Conservation (phyloP, 768 basidiomycete species). For the Podaxis sp. region DNA sequence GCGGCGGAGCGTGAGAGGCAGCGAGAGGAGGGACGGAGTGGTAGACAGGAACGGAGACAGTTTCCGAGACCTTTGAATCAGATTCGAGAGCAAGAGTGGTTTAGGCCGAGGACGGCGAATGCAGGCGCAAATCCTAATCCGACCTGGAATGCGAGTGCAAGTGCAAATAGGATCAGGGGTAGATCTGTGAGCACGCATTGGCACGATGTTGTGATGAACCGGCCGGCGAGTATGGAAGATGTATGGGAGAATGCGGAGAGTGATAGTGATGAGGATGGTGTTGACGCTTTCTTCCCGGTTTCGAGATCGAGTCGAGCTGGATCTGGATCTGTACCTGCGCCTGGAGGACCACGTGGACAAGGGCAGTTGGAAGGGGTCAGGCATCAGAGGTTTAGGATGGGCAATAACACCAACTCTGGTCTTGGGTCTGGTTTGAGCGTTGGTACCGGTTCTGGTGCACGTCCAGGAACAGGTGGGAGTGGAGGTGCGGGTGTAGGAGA, state of each 20-base stretch:
- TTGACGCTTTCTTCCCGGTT: neutral
- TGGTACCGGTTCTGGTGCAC: neutral
- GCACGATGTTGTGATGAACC: neutral
- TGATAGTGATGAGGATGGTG: neutral
- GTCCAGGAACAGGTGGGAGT: neutral
- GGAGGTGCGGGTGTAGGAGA: neutral
- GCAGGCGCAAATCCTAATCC: neutral
- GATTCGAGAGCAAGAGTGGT: no score
- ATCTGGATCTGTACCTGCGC: neutral
- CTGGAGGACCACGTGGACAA: neutral
- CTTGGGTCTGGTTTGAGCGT: neutral
- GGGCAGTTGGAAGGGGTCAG: neutral
- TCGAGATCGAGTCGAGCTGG: neutral
- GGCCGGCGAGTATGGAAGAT: neutral
- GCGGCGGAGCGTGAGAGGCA: neutral
- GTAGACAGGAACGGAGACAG: neutral
- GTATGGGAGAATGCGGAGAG: neutral
- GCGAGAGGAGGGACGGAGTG: neutral
- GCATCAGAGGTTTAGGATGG: neutral
- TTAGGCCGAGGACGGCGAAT: neutral
- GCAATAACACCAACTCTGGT: neutral
- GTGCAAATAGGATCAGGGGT: neutral
- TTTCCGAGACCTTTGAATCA: neutral
- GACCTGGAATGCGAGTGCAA: neutral
- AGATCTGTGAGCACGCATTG: neutral